Evolutionary conservation across 2,329 filamentous ascomycete species (phyloP).

Genomic region (Cytospora paraplurivora): DNA sequence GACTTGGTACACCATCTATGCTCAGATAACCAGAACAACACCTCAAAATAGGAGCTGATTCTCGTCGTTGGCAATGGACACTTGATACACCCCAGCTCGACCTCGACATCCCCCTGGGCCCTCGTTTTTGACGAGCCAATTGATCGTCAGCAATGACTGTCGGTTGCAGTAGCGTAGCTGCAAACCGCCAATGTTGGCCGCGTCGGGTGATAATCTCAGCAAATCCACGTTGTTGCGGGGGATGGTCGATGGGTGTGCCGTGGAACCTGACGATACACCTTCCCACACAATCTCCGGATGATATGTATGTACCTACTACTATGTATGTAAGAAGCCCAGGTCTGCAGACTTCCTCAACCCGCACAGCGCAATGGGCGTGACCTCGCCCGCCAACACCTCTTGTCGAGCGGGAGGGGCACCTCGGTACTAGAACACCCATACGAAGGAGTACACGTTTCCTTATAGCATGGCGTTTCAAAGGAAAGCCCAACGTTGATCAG

Average conservation of each 20-base stretch:
- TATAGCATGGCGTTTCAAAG: not conserved
- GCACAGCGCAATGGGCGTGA: not conserved
- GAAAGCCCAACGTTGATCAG: not conserved
- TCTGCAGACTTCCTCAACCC: no score
- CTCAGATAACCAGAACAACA: not conserved
- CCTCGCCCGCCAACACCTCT: no score
- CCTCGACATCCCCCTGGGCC: not conserved
- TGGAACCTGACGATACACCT: constrained; percentile 15
- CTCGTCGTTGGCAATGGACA: not conserved
- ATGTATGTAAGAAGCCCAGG: no score
- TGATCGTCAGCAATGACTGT: constrained; percentile 21
- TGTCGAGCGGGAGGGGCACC: no score
- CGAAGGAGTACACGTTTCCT: not conserved
- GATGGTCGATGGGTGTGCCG: constrained; percentile 14
- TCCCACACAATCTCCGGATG: not conserved
- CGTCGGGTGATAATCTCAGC: constrained; percentile 20
- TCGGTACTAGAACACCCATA: not conserved
- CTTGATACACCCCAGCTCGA: not conserved
- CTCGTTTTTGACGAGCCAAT: constrained; percentile 12
- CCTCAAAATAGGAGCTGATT: not conserved
- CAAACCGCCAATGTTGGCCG: constrained; percentile 16
- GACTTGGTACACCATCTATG: not conserved
- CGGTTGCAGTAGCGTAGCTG: constrained; percentile 16
- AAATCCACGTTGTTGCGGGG: constrained; percentile 21
- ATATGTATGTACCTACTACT: not conserved